Base-by-base conservation (phyloP, 768 basidiomycete species). In the Steccherinum ochraceum region DNA sequence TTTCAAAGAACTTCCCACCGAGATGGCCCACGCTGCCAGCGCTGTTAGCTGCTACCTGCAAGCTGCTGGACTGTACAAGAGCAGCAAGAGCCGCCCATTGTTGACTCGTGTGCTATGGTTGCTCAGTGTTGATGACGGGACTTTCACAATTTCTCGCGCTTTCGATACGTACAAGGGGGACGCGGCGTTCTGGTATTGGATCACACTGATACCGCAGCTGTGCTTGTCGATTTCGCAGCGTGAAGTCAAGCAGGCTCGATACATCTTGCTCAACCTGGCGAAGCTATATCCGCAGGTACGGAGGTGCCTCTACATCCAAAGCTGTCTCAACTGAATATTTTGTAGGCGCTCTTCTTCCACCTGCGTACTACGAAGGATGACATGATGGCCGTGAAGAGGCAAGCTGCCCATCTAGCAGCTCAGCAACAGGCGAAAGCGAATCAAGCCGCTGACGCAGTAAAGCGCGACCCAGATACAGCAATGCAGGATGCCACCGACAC, bases 31-130 rank as follows among this genome's bases (percentile, higher is more conserved):
- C 56, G 96, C 93, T 2, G 88, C 86, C 2, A 88, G 86, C 63
- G 96, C 96, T 3, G 94, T 98, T 50, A 93, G 89, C 64, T 97
- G 94, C 67, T 99, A 98, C 68, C 79, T 99, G 5, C 95, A 97
- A 70, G 96, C 96, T 10, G 93, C 93, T 3, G 94, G 95, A 0
- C 75, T 92, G 48, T 96, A 95, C 76, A 96, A 95, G 72, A 93
- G 73, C 62, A 83, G 84, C 49, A 99, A 98, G 68, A 89, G 89
- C 58, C 81, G 96, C 50, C 92, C 93, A 21, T 72, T 98, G 2
- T 83, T 99, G 45, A 82, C 89, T 24, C 85, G 96, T 4, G 85
- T 98, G 5, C 74, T 98, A n/a, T 99, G 96, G 96, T 72, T 99
- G 10, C 77, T 99, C 35, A 93, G 91, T 61, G 75, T 97, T 16